Base-by-base conservation (phyloP, 495 filamentous ascomycete species). In the Penicillium pancosmium region DNA sequence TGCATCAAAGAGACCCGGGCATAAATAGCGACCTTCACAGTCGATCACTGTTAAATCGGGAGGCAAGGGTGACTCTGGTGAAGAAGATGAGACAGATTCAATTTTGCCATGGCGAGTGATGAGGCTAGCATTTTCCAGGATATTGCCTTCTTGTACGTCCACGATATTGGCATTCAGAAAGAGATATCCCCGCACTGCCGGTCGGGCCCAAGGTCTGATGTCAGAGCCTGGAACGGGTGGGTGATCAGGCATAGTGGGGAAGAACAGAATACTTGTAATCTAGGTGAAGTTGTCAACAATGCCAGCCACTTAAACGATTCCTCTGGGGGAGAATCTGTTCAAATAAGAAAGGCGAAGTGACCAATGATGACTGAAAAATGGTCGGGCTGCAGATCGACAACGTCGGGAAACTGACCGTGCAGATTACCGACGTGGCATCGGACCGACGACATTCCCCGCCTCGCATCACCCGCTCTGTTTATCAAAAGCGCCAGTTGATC, bases 1-100 rank as follows among this genome's bases (percentile, higher is more conserved):
- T 59, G 76, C 76, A 61, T 85, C 82, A n/a, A 84, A 81, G 0
- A 85, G 73, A 9, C 82, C 82, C 0, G 82, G 82, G 33, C 78
- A 75, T 9, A 84, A 58, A 59, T 73, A 84, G 36, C 70, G 74
- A 23, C 77, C 79, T 11, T 72, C 65, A n/a, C 74, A 67, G 57
- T 83, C 73, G 21, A 83, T 55, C 10, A 63, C 25, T 3, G 46
- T 54, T 1, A 64, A 46, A 21, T 62, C 58, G 25, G 34, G 43
- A 18, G 63, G 58, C 10, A 61, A 27, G 16, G 60, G 56, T 11
- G 56, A 50, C 21, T 61, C 60, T 18, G 65, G 18, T 12, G 54
- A 52, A 16, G 60, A 34, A 12, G 55, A 53, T 16, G 41, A 44
- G 5, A 71, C 23, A 3, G 53, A 62, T 50, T 61, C 18, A 21